phyloP scores from a whole-genome alignment of 345 rosid species.

The Salix dunnii region DNA sequence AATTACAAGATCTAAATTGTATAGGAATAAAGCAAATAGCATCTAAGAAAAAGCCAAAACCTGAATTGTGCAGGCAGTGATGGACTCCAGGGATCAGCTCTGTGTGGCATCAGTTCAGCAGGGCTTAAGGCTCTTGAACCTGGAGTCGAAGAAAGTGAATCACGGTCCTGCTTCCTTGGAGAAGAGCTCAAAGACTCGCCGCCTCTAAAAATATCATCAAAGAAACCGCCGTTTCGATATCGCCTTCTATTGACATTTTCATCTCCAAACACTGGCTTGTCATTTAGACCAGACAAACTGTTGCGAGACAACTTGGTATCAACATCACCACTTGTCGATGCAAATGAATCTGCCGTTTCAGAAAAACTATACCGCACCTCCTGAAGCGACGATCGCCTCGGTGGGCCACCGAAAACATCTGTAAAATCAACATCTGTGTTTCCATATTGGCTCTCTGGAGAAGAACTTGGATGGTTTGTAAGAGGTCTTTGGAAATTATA shows the following conservation, averaged over 20 bases:
- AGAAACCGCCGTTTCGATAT: slow-evolving; percentile 48
- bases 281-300: slow-evolving; percentile 41
- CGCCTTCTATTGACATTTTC: slow-evolving; percentile 43
- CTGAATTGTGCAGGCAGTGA: slow-evolving; percentile 65
- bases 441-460: slow-evolving; percentile 10
- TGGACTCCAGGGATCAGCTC: slow-evolving; percentile 41
- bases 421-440: slow-evolving; percentile 63
- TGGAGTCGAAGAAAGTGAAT: slow-evolving; percentile 42
- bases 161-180: slow-evolving; percentile 43
- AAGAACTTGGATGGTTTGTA: slow-evolving; percentile 15
- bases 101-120: slow-evolving; percentile 40
- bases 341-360: slow-evolving; percentile 29
- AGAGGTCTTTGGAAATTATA: slow-evolving; percentile 27
- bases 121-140: slow-evolving; percentile 67
- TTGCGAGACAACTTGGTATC: slow-evolving; percentile 14
- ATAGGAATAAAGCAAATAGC: background rate
- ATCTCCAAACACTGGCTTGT: slow-evolving; percentile 82
- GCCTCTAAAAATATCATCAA: slow-evolving; percentile 64
- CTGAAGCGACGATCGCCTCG: slow-evolving; percentile 48
- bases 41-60: slow-evolving; percentile 28
- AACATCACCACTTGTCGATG: slow-evolving; percentile 16
- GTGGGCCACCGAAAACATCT: slow-evolving; percentile 90
- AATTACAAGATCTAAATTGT: background rate
- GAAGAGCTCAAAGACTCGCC: slow-evolving; percentile 44
- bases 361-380: slow-evolving; percentile 45